Evolutionary conservation across 2,329 filamentous ascomycete genomes (phyloP), one percentile per base, ranked within the genome.

Genomic region (Ophiostoma sp.): DNA sequence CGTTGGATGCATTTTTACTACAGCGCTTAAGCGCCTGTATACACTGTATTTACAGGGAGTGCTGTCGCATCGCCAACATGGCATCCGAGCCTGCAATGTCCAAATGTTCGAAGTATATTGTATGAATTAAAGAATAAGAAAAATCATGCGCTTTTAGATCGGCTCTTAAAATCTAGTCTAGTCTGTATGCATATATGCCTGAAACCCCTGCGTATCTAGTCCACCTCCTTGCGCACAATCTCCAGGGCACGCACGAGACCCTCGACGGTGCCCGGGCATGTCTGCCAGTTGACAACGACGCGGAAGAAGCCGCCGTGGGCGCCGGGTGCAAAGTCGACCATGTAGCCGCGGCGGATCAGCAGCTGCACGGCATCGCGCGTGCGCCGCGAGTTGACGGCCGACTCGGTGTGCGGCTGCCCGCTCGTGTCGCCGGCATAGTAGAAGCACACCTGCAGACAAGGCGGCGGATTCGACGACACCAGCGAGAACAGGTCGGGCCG

Each of bases 361-460:
- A 76, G 79, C 67, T 78, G 76, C 1, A 83, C 85, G 76, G 87
- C 85, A 10, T 74, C 77, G 74, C 81, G 79, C 41, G 86, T 87
- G 57, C 80, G 78, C 57, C 77, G 75, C 41, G 85, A 86, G 75
- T 87, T 88, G 68, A 77, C 79, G 52, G 78, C 78, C 6, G 77
- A 73, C 20, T 81, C 78, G 0, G 78, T 78, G 0, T 79, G 75
- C 62, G 90, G 73, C 71, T 79, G 75, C 2, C 88, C 86, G 1
- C 82, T 82, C 0, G 87, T 87, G 5, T 31, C 67, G 33, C 69
- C 68, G 2, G 89, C 87, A 76, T 91, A 93, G 78, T 97, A 97
- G 79, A 98, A 98, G 82, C 94, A 97, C 31, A 98, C 91, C 80
- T 98, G 95, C 77, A 97, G 81, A 80, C 94, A 98, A 0, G 92